A percentile compares a stretch with the other conserved stretches of the same genome.
These are phyloP conservation scores for Hypoxylon subgilvum DNA, from an alignment of 495 filamentous ascomycete species.

Conservation along the genomic window DNA sequence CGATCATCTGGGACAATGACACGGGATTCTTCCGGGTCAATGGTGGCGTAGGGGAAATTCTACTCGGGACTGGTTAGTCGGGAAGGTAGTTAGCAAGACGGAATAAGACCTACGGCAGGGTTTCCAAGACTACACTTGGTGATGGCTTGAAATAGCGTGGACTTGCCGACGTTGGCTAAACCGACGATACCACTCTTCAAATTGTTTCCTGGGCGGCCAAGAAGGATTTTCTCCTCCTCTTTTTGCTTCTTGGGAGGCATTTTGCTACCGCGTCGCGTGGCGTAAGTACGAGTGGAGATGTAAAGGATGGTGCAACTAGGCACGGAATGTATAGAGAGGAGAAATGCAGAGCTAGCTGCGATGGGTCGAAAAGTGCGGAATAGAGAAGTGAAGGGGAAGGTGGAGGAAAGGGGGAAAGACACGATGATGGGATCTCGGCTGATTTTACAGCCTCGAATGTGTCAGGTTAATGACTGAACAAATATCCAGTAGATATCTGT, in stretches of 20 bases:
- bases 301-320: constrained; percentile 53
- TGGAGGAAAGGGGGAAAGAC: constrained; percentile 51
- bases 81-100: constrained; percentile 16
- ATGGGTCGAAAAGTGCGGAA: constrained; percentile 55
- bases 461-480: constrained; percentile 29
- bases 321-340: constrained; percentile 39
- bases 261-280: constrained; percentile 54
- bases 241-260: constrained; percentile 82
- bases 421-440: constrained; percentile 50
- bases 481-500: constrained; percentile 27
- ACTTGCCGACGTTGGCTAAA: constrained; percentile 99
- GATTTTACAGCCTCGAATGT: constrained; percentile 34
- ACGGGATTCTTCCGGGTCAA: constrained; percentile 97
- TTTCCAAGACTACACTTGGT: constrained; percentile 98
- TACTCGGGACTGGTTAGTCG: constrained; percentile 42
- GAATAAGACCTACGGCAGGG: constrained; percentile 72
- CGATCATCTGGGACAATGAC: constrained; percentile 97
- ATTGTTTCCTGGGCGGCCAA: constrained; percentile 97
- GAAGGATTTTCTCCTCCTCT: constrained; percentile 76
- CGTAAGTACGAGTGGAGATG: constrained; percentile 57
- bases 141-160: constrained; percentile 98
- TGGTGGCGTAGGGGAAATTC: constrained; percentile 99
- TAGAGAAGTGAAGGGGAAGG: constrained; percentile 61
- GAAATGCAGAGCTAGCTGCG: constrained; percentile 69
- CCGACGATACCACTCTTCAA: constrained; percentile 99